Percentiles rank a stretch among this genome's conserved stretches.
phyloP scores from a whole-genome alignment of 2,329 filamentous ascomycete species.

The Mycosphaerella arachidis region DNA sequence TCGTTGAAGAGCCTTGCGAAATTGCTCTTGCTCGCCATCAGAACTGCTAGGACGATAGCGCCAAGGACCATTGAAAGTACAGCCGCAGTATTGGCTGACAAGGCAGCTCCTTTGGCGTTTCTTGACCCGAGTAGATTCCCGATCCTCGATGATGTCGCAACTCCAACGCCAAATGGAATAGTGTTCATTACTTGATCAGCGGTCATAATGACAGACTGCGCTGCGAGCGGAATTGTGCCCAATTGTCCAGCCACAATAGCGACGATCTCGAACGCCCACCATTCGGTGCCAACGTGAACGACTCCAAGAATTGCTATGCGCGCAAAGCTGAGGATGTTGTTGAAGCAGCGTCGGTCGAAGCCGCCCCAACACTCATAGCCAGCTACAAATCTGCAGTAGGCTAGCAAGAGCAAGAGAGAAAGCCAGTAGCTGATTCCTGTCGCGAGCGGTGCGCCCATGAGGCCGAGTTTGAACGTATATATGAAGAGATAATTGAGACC shows the following conservation, averaged over 20 bases:
- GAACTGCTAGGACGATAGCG: conserved; percentile 58
- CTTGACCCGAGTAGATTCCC: conserved; percentile 74
- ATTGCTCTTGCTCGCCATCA: conserved; percentile 66
- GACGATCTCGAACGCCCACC: conserved; percentile 93
- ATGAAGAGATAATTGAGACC: conserved; percentile 64
- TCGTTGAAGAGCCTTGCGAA: conserved; percentile 80
- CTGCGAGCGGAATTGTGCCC: conserved; percentile 72
- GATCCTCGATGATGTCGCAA: conserved; percentile 71
- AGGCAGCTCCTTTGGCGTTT: conserved; percentile 60
- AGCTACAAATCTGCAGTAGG: conserved; percentile 65
- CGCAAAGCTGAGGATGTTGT: conserved; percentile 66
- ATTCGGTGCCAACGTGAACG: conserved; percentile 79
- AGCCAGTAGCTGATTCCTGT: conserved; percentile 84
- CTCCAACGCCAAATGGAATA: conserved; percentile 79
- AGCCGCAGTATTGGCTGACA: conserved; percentile 71
- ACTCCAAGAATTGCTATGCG: conserved; percentile 71
- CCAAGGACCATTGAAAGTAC: conserved; percentile 68
- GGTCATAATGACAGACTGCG: conserved; percentile 71
- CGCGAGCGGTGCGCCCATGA: conserved; percentile 75
- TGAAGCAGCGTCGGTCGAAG: conserved; percentile 58
- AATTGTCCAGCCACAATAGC: conserved; percentile 75
- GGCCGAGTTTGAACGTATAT: conserved; percentile 64
- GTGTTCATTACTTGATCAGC: conserved; percentile 58
- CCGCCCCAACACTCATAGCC: conserved; percentile 77
- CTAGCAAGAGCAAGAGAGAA: conserved; percentile 70